These are phyloP conservation scores for Crotalaria pallida DNA, from an alignment of 306 rosid genomes.

Conservation along the genomic window DNA sequence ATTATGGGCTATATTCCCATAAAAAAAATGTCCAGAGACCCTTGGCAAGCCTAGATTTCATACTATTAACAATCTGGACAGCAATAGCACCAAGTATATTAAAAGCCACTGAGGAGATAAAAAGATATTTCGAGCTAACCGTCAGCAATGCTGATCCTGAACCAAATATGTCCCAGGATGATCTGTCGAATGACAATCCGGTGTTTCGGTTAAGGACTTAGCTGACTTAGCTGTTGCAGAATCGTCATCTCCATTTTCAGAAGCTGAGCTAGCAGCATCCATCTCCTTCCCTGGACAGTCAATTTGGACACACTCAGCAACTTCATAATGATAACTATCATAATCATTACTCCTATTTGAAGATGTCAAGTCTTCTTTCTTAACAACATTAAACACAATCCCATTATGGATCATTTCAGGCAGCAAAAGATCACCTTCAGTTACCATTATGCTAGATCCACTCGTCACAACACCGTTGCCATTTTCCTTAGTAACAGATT, in stretches of 20 bases:
- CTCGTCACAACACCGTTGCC: slow-evolving; percentile 36
- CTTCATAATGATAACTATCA: slow-evolving; percentile 45
- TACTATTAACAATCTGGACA: slow-evolving; percentile 13
- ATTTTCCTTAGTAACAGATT: slow-evolving; percentile 43
- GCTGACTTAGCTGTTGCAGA: slow-evolving; percentile 4
- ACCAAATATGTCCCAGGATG: slow-evolving; percentile 18
- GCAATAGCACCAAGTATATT: background rate
- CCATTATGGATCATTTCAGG: slow-evolving; percentile 82
- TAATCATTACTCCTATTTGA: slow-evolving; percentile 44
- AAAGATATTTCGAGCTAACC: background rate
- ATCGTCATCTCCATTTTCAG: slow-evolving; percentile 49
- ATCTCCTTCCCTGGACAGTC: slow-evolving; percentile 63
- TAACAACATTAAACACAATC: slow-evolving; percentile 78
- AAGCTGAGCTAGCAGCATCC: slow-evolving; percentile 60
- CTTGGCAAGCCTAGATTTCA: background rate
- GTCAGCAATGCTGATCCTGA: slow-evolving; percentile 25
- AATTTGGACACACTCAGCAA: slow-evolving; percentile 61
- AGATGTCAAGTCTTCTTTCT: slow-evolving; percentile 67
- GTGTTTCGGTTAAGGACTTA: slow-evolving; percentile 17
- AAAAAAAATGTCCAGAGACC: background rate
- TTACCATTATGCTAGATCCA: slow-evolving; percentile 59
- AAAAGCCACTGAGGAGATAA: background rate
- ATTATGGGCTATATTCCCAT: background rate
- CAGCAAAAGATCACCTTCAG: slow-evolving; percentile 95
- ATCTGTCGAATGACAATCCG: slow-evolving; percentile 1